A percentile compares a stretch with the other conserved stretches of the same genome.
These are phyloP conservation scores for Nemania abortiva DNA, from an alignment of 2,329 filamentous ascomycete genomes.

Conservation along the genomic window DNA sequence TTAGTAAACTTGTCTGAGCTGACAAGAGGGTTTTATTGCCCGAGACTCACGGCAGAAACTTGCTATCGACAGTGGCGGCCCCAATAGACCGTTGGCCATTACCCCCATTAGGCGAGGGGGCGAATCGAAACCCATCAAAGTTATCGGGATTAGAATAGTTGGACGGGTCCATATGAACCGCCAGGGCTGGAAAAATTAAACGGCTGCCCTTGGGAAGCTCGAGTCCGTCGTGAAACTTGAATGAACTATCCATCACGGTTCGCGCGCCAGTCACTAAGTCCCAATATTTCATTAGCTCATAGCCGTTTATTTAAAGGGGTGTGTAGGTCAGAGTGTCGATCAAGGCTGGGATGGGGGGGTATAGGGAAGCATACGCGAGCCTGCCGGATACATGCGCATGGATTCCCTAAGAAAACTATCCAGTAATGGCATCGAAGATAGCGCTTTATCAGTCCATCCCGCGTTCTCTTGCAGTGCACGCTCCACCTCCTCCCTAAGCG, in stretches of 20 bases:
- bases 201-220: slow-evolving; percentile 1
- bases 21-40: not conserved
- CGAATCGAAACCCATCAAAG: not conserved
- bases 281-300: not conserved
- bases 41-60: not conserved
- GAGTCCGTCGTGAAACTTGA: not conserved
- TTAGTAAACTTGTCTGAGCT: not conserved
- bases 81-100: not conserved
- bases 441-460: not conserved
- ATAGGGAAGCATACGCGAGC: not conserved
- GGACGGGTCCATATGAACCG: not conserved
- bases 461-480: not conserved
- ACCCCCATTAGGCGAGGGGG: not conserved
- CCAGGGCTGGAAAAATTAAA: not conserved
- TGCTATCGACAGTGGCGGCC: not conserved
- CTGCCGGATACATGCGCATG: not conserved
- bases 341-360: not conserved
- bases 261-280: not conserved
- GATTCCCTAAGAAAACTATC: not conserved
- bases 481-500: not conserved
- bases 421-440: not conserved
- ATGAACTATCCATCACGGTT: not conserved
- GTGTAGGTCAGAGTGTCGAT: not conserved
- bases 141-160: not conserved
- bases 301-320: not conserved